Evolutionary conservation across 2,329 filamentous ascomycete genomes (phyloP).

Genomic region (Coniochaeta pulveracea): DNA sequence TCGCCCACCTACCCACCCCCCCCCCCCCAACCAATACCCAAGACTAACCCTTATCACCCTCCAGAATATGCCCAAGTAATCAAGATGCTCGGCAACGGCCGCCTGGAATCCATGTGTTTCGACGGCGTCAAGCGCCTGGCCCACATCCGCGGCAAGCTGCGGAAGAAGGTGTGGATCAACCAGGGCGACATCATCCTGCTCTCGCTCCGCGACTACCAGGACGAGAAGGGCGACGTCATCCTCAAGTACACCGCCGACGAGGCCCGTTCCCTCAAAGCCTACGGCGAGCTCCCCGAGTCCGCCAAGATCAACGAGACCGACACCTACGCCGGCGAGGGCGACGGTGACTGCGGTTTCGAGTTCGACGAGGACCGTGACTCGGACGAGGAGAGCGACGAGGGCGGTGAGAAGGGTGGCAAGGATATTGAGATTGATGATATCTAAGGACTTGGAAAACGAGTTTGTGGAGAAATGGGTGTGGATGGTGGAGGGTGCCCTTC

Average conservation of each 20-base stretch:
- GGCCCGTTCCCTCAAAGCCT: conserved; percentile 88
- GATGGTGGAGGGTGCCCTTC: conserved; percentile 8
- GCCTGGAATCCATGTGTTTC: conserved; percentile 78
- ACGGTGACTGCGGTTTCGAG: conserved; percentile 95
- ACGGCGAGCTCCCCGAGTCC: conserved; percentile 91
- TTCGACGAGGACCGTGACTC: conserved; percentile 83
- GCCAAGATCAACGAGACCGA: conserved; percentile 99
- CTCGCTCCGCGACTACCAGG: conserved; percentile 73
- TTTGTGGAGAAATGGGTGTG: not conserved
- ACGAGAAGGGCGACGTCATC: conserved; percentile 86
- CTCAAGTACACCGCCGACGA: conserved; percentile 96
- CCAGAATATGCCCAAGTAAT: conserved; percentile 61
- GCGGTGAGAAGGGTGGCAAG: conserved; percentile 49
- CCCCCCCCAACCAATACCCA: not conserved
- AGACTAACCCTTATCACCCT: too few relatives aligned
- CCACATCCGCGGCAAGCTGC: conserved; percentile 73
- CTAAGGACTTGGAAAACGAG: conserved; percentile 32
- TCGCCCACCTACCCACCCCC: not conserved
- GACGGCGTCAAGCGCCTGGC: conserved; percentile 77
- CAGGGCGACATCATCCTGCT: conserved; percentile 89
- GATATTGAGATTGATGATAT: conserved; percentile 96
- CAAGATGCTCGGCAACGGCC: conserved; percentile 75
- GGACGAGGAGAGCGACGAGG: conserved; percentile 40
- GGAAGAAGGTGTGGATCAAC: conserved; percentile 99
- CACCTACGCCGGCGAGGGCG: conserved; percentile 81